phyloP scores from a whole-genome alignment of 805 yeast species.

The Candida broadrunensis region DNA sequence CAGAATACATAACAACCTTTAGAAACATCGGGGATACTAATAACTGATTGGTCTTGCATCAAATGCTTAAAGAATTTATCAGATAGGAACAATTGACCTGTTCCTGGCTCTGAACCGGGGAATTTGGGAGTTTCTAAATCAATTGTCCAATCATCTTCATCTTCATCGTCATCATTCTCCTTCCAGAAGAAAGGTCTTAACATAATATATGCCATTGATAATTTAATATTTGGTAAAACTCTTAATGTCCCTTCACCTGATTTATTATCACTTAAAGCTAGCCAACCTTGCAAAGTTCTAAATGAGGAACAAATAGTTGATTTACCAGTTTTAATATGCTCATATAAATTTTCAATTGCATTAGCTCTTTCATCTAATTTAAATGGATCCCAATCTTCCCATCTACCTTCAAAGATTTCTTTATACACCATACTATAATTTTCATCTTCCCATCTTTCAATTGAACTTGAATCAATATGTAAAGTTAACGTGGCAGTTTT shows the following conservation, averaged over 20 bases:
- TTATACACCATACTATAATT: constrained; percentile 33
- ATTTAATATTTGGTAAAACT: constrained; percentile 33
- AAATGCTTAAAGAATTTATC: constrained; percentile 32
- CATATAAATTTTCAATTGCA: constrained; percentile 32
- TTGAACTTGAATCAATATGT: constrained; percentile 38
- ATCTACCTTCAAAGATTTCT: constrained; percentile 33
- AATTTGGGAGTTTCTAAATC: constrained; percentile 28
- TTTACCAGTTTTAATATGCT: constrained; percentile 9
- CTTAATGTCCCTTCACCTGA: constrained; percentile 39
- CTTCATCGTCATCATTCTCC: constrained; percentile 14
- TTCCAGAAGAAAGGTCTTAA: constrained; percentile 38
- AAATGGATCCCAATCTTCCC: constrained; percentile 44
- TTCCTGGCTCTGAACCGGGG: constrained; percentile 38
- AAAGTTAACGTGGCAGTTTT: constrained; percentile 27
- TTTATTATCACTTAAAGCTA: constrained; percentile 34
- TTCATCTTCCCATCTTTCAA: constrained; percentile 46
- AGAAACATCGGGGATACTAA: constrained; percentile 33
- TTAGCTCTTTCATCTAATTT: constrained; percentile 30
- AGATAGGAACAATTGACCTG: constrained; percentile 27
- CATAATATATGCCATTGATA: constrained; percentile 34
- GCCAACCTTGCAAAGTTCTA: constrained; percentile 45
- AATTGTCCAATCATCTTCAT: constrained; percentile 24
- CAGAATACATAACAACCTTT: constrained; percentile 45
- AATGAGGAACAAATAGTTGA: constrained; percentile 28
- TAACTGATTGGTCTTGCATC: constrained; percentile 22